Evolutionary conservation across 768 basidiomycete species (phyloP).

Genomic region (Lentinula raphanica): DNA sequence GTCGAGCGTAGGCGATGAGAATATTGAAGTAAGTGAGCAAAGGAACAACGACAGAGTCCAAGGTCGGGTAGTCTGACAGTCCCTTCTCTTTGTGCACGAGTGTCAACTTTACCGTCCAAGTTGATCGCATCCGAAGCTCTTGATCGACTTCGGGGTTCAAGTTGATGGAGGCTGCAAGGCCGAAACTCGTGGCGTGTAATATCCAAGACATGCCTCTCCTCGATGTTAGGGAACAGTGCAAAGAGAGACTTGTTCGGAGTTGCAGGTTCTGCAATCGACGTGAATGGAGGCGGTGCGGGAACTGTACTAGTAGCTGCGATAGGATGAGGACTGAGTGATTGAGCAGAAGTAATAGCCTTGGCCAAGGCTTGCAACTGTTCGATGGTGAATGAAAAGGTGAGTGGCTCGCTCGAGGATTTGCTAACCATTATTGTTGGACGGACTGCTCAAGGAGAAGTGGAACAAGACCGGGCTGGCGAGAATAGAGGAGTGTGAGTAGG

Average conservation of each 20-base stretch:
- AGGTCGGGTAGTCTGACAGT: slow-evolving; percentile 5
- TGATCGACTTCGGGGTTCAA: neutral
- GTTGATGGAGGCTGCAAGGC: slow-evolving; percentile 1
- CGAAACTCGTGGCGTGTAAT: slow-evolving; percentile 7
- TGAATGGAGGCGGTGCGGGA: neutral
- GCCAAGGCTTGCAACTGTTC: too few species aligned
- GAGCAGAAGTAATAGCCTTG: too few species aligned
- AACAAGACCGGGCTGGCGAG: too few species aligned
- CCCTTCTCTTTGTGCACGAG: neutral
- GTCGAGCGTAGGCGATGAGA: slow-evolving; percentile 1
- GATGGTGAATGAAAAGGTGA: too few species aligned
- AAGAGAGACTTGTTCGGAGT: slow-evolving; percentile 5
- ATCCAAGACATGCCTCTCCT: slow-evolving; percentile 3
- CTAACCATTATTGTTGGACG: too few species aligned
- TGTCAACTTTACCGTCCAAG: neutral
- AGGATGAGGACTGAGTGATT: too few species aligned
- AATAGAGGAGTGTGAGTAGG: too few species aligned
- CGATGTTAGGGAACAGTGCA: slow-evolving; percentile 2
- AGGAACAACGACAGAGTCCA: slow-evolving; percentile 1
- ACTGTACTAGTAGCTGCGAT: too few species aligned
- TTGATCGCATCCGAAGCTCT: neutral
- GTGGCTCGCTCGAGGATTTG: too few species aligned
- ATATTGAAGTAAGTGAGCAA: slow-evolving; percentile 3
- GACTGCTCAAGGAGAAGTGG: too few species aligned
- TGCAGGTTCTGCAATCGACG: neutral